Conservation (phyloP, 139 green algal genomes). For the Chlamydomonas applanata region DNA sequence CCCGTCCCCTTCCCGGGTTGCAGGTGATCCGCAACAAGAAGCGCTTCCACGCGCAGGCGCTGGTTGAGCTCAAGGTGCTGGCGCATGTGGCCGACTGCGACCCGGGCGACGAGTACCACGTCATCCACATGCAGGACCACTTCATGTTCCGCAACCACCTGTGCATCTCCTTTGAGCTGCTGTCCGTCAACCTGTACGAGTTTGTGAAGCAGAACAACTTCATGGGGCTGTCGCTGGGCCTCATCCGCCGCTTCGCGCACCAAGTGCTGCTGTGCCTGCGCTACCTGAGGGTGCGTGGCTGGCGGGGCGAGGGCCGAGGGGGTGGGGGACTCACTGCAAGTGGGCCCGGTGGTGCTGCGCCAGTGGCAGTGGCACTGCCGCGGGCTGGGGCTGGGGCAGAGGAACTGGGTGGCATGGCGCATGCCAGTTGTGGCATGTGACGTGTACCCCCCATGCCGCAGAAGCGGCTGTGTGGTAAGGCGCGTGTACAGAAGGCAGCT, state of each 20-base stretch:
- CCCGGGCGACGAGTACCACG: slow-evolving; percentile 53
- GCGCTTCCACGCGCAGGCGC: slow-evolving; percentile 73
- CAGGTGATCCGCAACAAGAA: slow-evolving; percentile 87
- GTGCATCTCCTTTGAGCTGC: slow-evolving; percentile 88
- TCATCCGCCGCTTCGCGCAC: slow-evolving; percentile 69
- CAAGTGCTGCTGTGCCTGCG: slow-evolving; percentile 55
- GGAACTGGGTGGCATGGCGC: too few relatives aligned
- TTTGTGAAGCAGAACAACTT: slow-evolving; percentile 86
- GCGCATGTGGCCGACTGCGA: slow-evolving; percentile 41
- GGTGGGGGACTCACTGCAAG: too few relatives aligned
- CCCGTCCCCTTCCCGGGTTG: neutral
- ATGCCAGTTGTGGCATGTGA: too few relatives aligned
- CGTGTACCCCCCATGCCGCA: too few relatives aligned
- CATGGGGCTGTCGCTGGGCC: slow-evolving; percentile 57
- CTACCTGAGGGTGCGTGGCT: slow-evolving; percentile 38
- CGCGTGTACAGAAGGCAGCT: too few relatives aligned
- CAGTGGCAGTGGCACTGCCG: too few relatives aligned
- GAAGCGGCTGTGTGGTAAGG: too few relatives aligned
- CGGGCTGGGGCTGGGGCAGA: too few relatives aligned
- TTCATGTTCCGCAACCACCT: slow-evolving; percentile 86
- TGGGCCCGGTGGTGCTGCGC: too few relatives aligned
- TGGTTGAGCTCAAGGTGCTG: slow-evolving; percentile 83
- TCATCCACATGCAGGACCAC: slow-evolving; percentile 72
- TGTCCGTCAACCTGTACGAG: slow-evolving; percentile 88
- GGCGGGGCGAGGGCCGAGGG: too few relatives aligned